Conservation (phyloP, 2,329 filamentous ascomycete species). For the Aureobasidium zeae region DNA sequence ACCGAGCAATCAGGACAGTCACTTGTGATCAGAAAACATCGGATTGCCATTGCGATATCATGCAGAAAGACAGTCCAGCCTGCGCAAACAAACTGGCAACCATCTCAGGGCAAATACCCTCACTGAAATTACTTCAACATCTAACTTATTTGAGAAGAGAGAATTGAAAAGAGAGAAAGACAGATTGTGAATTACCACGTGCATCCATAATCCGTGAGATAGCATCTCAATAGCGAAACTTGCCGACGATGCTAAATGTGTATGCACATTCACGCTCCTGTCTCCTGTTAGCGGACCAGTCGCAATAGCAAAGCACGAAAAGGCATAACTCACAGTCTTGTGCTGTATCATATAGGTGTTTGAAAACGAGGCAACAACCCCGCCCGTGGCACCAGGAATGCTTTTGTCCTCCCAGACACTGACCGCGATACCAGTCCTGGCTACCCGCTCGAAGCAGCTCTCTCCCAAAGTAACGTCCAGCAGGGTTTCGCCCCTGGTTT, state of each 20-base stretch:
- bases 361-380: constrained; percentile 45
- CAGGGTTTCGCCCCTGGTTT: constrained; percentile 57
- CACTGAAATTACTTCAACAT: not conserved
- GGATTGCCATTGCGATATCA: too few species aligned
- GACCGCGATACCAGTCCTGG: constrained; percentile 76
- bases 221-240: constrained; percentile 38
- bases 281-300: not conserved
- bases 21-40: not conserved
- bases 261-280: constrained; percentile 42
- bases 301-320: not conserved
- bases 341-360: constrained; percentile 54
- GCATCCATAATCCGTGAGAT: too few species aligned
- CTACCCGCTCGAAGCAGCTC: constrained; percentile 74
- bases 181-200: too few species aligned
- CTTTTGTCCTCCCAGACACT: constrained; percentile 66
- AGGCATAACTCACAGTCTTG: constrained; percentile 27
- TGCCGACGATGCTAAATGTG: constrained; percentile 41
- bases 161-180: not conserved
- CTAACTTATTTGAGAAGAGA: constrained; percentile 1
- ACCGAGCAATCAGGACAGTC: not conserved
- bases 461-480: constrained; percentile 80
- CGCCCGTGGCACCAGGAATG: constrained; percentile 44
- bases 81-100: too few species aligned
- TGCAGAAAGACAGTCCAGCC: not conserved
- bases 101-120: too few species aligned